A percentile compares a stretch with the other conserved stretches of the same genome.
Conservation (phyloP, 2,329 filamentous ascomycete genomes). For the Byssoonygena ceratinophila region DNA sequence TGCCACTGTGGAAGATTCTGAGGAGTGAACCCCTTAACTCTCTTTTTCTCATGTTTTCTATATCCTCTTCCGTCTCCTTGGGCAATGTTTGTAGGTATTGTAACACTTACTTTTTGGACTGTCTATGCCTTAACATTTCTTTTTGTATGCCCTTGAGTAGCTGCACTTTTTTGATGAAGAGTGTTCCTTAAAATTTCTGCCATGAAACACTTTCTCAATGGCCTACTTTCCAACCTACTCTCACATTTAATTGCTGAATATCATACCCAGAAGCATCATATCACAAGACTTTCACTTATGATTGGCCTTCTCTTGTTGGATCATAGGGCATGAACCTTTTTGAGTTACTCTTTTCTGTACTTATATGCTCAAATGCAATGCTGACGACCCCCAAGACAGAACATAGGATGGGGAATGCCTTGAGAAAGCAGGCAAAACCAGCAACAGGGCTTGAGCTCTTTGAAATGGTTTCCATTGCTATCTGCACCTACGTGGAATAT, state of each 20-base stretch:
- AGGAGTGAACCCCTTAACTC: conserved; percentile 6
- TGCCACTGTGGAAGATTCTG: conserved; percentile 18
- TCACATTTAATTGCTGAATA: neutral
- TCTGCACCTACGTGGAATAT: too few relatives aligned
- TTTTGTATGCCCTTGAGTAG: neutral
- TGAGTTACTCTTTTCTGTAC: neutral
- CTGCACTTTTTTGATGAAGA: neutral
- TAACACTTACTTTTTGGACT: too few relatives aligned
- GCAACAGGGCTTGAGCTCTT: too few relatives aligned
- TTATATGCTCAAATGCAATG: neutral
- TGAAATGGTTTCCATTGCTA: too few relatives aligned
- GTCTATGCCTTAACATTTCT: too few relatives aligned
- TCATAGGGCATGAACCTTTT: neutral
- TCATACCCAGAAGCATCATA: neutral
- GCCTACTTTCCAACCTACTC: neutral
- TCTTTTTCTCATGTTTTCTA: neutral
- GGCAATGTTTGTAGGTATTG: too few relatives aligned
- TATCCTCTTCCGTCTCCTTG: neutral
- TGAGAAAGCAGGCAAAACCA: too few relatives aligned
- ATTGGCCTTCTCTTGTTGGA: neutral
- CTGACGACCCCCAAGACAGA: neutral
- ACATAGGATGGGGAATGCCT: too few relatives aligned
- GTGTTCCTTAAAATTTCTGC: neutral
- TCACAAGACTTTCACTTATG: neutral
- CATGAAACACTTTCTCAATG: neutral